These are phyloP conservation scores for Caryopteris hybrid DNA, from an alignment of 305 asterid genomes.

Conservation along the genomic window DNA sequence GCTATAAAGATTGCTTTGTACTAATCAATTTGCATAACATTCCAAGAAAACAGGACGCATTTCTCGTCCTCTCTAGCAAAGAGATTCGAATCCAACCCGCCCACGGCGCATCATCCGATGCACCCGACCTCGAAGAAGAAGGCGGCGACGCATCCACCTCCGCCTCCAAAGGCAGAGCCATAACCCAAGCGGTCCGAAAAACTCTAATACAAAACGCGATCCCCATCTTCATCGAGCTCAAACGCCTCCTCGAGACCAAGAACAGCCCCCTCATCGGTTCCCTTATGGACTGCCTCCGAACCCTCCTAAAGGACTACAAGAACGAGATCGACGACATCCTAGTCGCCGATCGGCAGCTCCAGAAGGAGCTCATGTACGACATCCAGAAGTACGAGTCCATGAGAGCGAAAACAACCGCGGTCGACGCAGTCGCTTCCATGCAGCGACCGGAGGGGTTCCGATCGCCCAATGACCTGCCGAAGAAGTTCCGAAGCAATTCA, in stretches of 20 bases:
- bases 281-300: conserved; percentile 89
- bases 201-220: conserved; percentile 84
- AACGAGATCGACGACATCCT: conserved; percentile 84
- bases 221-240: conserved; percentile 89
- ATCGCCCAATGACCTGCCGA: conserved; percentile 32
- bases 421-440: conserved; percentile 55
- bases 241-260: conserved; percentile 74
- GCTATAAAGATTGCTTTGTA: not conserved
- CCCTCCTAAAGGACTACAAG: conserved; percentile 93
- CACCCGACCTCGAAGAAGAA: conserved; percentile 71
- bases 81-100: conserved; percentile 69
- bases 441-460: conserved; percentile 42
- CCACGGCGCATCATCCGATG: conserved; percentile 57
- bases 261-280: conserved; percentile 86
- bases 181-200: conserved; percentile 84
- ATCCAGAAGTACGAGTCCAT: conserved; percentile 72
- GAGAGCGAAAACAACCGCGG: conserved; percentile 61
- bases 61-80: conserved; percentile 76
- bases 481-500: conserved; percentile 21
- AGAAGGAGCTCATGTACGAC: conserved; percentile 87
- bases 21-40: not conserved
- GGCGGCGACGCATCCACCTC: conserved; percentile 43
- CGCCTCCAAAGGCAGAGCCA: conserved; percentile 59
- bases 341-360: conserved; percentile 84
- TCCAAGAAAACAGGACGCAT: conserved; percentile 59